Conservation (phyloP, 75 land plant genomes). For the Gnetum montanum region DNA sequence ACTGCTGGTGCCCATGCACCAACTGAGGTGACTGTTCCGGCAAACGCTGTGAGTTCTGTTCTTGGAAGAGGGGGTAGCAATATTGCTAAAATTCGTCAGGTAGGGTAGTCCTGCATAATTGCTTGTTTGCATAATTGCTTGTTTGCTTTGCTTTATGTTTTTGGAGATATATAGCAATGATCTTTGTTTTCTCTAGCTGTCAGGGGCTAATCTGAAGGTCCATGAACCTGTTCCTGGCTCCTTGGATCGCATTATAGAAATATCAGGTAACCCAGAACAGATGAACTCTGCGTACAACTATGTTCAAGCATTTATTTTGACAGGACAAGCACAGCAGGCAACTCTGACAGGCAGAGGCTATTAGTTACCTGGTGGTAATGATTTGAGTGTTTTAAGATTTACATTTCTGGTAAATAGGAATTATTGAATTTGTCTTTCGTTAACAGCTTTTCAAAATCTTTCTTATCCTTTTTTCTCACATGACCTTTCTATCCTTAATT, state of each 20-base stretch:
- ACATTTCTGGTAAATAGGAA: too few relatives aligned
- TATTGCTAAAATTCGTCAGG: slow-evolving; percentile 32
- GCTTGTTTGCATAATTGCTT: neutral
- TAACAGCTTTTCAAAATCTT: too few relatives aligned
- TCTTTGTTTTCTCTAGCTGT: slow-evolving; percentile 28
- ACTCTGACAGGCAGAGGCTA: neutral
- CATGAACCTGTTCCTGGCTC: slow-evolving; percentile 34
- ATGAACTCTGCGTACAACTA: slow-evolving; percentile 55
- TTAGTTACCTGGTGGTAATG: too few relatives aligned
- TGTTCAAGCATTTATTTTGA: slow-evolving; percentile 48
- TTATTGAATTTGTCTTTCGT: too few relatives aligned
- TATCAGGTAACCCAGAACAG: slow-evolving; percentile 61
- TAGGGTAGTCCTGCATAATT: neutral
- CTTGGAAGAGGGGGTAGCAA: slow-evolving; percentile 33
- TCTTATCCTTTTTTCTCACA: too few relatives aligned
- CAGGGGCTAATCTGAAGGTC: slow-evolving; percentile 55
- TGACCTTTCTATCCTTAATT: too few relatives aligned
- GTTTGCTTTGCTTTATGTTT: neutral
- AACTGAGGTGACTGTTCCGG: slow-evolving; percentile 26
- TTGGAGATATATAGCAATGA: neutral
- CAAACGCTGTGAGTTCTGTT: slow-evolving; percentile 21
- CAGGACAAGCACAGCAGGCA: slow-evolving; percentile 14
- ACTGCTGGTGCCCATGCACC: too few relatives aligned
- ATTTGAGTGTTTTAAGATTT: too few relatives aligned
- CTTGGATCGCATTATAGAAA: slow-evolving; percentile 32